phyloP scores from a whole-genome alignment of 2,329 filamentous ascomycete genomes.

The Sclerotinia borealis region DNA sequence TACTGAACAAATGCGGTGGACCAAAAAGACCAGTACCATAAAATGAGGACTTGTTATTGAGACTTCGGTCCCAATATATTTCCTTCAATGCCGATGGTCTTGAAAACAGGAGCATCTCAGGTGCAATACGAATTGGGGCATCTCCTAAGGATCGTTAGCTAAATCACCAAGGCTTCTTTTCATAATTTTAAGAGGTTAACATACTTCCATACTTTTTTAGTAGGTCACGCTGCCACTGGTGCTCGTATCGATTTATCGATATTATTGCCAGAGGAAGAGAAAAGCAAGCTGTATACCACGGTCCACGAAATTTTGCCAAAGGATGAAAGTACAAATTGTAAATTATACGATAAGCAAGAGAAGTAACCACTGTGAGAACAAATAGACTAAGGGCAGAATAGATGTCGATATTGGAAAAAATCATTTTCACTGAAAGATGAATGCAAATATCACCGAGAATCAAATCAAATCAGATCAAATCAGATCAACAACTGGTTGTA shows the following conservation, averaged over 20 bases:
- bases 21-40: slow-evolving; percentile 36
- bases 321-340: slow-evolving; percentile 19
- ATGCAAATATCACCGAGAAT: not conserved
- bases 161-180: no score
- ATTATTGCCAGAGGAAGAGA: slow-evolving; percentile 1
- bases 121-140: slow-evolving; percentile 20
- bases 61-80: slow-evolving; percentile 37
- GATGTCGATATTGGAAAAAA: not conserved
- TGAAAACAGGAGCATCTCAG: slow-evolving; percentile 35
- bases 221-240: not conserved
- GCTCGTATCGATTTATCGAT: not conserved
- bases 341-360: not conserved
- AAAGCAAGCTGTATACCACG: slow-evolving; percentile 4
- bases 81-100: slow-evolving; percentile 34
- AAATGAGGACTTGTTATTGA: slow-evolving; percentile 33
- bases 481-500: not conserved
- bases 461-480: not conserved
- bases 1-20: slow-evolving; percentile 29
- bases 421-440: not conserved
- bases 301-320: slow-evolving; percentile 13
- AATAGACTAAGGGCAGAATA: not conserved
- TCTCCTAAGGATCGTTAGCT: slow-evolving; percentile 20
- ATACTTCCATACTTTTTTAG: slow-evolving; percentile 4
- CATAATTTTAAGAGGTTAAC: not conserved
- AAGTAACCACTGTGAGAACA: not conserved